Base-by-base conservation (phyloP, 768 basidiomycete genomes). In the Crassisporium funariophilum region DNA sequence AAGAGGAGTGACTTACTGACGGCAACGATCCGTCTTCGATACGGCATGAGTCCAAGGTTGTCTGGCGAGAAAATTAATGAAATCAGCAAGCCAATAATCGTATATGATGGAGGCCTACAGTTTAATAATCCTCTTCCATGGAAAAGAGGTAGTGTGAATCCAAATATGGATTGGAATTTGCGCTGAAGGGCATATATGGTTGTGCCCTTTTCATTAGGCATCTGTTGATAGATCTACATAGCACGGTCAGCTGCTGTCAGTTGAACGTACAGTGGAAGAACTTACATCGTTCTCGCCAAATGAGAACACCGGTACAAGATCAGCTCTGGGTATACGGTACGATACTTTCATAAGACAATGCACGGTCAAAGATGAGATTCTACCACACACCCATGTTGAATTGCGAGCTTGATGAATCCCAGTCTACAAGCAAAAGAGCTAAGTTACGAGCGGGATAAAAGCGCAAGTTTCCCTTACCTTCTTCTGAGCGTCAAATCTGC, bases 261-360 rank as follows among this genome's bases (percentile, higher is more conserved):
- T 5, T 22, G 56, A 17, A 24, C 31, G 19, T n/a, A 34, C 27
- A 4, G 39, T 15, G 12, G 6, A 10, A 37, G 11, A 7, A 76
- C 82, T 60, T 51, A 95, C 95, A 65, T 98, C 97, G 63, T 98
- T 98, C 73, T 99, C 97, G 10, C 97, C 97, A 57, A 99, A 99
- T 4, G 92, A 95, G 62, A 99, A 98, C 3, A 98, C 95, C 0
- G 97, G 97, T 0, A 99, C 97, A 9, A 99, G 75, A 59, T 95
- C 92, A 29, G 97, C 97, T 44, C 93, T 94, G 5, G n/a, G 2
- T 2, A 31, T n/a, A 5, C 11, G 5, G 29, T 11, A n/a, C n/a
- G 11, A 31, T 10, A 31, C 10, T 31, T 11, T 10, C 29, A 31
- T n/a, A 31, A n/a, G 29, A 31, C 10, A 31, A n/a, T 31, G 11